Conservation (phyloP, 306 rosid genomes). For the Rosa persica region DNA sequence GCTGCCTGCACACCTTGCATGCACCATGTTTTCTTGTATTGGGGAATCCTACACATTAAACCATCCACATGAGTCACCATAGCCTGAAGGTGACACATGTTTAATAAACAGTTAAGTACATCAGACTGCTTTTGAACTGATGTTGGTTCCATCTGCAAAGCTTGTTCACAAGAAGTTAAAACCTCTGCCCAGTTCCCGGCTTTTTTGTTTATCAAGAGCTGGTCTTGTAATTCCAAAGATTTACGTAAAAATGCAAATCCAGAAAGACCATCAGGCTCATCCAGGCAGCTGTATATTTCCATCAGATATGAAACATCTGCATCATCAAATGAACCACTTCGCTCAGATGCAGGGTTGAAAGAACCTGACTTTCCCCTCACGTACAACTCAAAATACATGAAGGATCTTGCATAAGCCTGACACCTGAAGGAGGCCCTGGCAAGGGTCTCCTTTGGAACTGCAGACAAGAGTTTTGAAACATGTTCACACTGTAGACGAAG, state of each 20-base stretch:
- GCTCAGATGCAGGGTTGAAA: conserved; percentile 97
- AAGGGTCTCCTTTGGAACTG: conserved; percentile 81
- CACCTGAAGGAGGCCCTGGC: conserved; percentile 93
- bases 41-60: conserved; percentile 75
- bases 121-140: conserved; percentile 97
- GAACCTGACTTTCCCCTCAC: conserved; percentile 87
- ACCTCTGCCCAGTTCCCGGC: conserved; percentile 98
- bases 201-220: conserved; percentile 78
- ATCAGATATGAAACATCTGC: conserved; percentile 86
- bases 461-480: conserved; percentile 84
- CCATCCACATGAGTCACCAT: conserved; percentile 99
- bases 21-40: conserved; percentile 92
- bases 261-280: conserved; percentile 94
- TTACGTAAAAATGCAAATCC: conserved; percentile 81
- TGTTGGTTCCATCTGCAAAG: conserved; percentile 90
- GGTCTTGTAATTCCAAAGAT: conserved; percentile 79
- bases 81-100: conserved; percentile 99
- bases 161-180: conserved; percentile 90
- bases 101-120: conserved; percentile 84
- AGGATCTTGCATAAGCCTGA: conserved; percentile 94
- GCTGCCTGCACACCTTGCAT: conserved; percentile 99
- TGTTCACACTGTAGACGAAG: conserved; percentile 73
- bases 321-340: conserved; percentile 76
- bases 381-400: conserved; percentile 87
- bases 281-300: conserved; percentile 90